phyloP scores from a whole-genome alignment of 2,329 filamentous ascomycete species.

The Botrytis paeoniae region DNA sequence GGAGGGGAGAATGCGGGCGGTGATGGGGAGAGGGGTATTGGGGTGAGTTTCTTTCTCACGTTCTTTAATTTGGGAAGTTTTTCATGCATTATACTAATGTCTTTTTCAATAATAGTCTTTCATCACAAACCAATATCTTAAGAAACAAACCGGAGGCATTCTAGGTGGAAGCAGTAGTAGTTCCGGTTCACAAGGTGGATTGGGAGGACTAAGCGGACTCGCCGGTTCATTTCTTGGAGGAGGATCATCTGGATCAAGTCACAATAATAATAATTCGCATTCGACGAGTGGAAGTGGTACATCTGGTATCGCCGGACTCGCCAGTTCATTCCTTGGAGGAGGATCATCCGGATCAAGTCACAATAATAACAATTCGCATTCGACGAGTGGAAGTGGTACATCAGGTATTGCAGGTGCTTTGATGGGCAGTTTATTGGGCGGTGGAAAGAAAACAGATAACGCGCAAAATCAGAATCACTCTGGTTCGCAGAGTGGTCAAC shows the following conservation, averaged over 20 bases:
- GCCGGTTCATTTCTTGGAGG: constrained; percentile 38
- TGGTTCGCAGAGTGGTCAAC: constrained; percentile 35
- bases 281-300: constrained; percentile 30
- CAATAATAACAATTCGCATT: constrained; percentile 30
- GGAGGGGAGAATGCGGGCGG: constrained; percentile 60
- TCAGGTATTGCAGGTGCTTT: constrained; percentile 41
- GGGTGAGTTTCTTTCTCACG: constrained; percentile 50
- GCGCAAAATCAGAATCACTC: constrained; percentile 40
- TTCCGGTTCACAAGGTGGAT: constrained; percentile 28
- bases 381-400: constrained; percentile 30
- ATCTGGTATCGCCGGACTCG: constrained; percentile 41
- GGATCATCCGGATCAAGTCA: constrained; percentile 29
- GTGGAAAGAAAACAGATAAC: constrained; percentile 43
- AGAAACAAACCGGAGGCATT: constrained; percentile 17
- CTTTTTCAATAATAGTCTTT: constrained; percentile 26
- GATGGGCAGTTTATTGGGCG: constrained; percentile 55
- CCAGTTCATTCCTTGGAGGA: constrained; percentile 38
- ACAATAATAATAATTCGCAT: constrained; percentile 31
- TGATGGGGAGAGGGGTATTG: constrained; percentile 63
- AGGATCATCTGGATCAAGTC: constrained; percentile 28
- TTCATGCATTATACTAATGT: background rate
- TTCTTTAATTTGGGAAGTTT: background rate
- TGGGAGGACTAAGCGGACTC: constrained; percentile 41
- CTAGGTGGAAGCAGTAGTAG: constrained; percentile 16
- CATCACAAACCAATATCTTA: constrained; percentile 36